A percentile compares a stretch with the other conserved stretches of the same genome.
phyloP scores from a whole-genome alignment of 768 basidiomycete species.

The Tulasnella sp. region DNA sequence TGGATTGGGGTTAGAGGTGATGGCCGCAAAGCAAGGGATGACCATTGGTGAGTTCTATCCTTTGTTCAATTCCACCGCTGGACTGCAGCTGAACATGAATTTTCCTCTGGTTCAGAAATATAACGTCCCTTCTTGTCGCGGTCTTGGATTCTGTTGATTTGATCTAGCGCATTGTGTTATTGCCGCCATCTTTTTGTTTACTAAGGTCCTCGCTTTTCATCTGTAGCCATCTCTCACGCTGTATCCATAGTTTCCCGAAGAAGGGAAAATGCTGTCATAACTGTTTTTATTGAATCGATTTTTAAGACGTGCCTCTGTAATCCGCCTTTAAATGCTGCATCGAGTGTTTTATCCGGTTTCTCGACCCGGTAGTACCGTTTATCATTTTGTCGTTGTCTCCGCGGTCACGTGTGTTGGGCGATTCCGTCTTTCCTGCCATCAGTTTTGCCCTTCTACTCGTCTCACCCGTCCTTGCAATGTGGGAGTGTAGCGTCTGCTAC shows the following conservation, averaged over 20 bases:
- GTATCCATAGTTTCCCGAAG: conserved; percentile 12
- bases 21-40: conserved; percentile 80
- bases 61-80: not conserved
- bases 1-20: conserved; percentile 69
- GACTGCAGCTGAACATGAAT: not conserved
- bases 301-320: too few relatives aligned
- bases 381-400: not conserved
- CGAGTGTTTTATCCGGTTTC: too few relatives aligned
- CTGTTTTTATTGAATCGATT: conserved; percentile 7
- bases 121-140: not conserved
- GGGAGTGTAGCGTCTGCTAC: conserved; percentile 8
- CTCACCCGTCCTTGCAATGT: not conserved
- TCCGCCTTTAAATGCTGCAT: too few relatives aligned
- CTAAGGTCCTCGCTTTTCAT: not conserved
- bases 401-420: conserved; percentile 8
- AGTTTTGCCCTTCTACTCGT: not conserved
- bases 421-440: not conserved
- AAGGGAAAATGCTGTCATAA: conserved; percentile 4
- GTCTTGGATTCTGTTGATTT: not conserved
- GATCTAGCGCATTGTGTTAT: not conserved
- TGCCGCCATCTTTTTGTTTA: not conserved
- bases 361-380: not conserved
- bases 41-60: conserved; percentile 61
- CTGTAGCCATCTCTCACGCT: not conserved
- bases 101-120: not conserved